Percentiles rank a stretch among this genome's conserved stretches.
Evolutionary conservation across 2,329 filamentous ascomycete species (phyloP).

Genomic region (Fusarium penzigii): DNA sequence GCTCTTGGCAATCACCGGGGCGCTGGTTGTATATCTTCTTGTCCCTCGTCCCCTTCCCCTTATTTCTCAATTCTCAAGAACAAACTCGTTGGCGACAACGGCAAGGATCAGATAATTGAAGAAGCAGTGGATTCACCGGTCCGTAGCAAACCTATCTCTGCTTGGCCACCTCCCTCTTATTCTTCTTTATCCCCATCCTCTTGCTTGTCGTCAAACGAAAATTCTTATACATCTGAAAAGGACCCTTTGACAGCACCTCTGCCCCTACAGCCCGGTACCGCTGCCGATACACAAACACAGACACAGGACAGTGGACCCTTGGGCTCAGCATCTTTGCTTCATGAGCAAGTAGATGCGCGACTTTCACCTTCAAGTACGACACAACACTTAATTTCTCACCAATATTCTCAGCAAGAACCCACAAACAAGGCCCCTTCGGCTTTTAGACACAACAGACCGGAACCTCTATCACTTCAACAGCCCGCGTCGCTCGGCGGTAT

Average conservation of each 20-base stretch:
- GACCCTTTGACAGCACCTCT: slow-evolving; percentile 15
- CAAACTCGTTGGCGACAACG: slow-evolving; percentile 13
- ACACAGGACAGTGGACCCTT: slow-evolving; percentile 27
- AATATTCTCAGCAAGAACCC: slow-evolving; percentile 42
- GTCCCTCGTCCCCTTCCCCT: slow-evolving; percentile 15
- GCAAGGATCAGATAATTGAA: slow-evolving; percentile 8
- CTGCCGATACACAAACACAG: slow-evolving; percentile 6
- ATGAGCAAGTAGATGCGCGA: background rate
- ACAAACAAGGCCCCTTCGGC: slow-evolving; percentile 78
- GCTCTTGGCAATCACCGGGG: slow-evolving; percentile 42
- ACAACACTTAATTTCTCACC: background rate
- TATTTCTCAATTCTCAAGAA: slow-evolving; percentile 18
- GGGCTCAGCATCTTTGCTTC: slow-evolving; percentile 14
- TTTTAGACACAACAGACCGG: slow-evolving; percentile 59
- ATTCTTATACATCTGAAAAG: slow-evolving; percentile 5
- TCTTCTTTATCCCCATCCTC: background rate
- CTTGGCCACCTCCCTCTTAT: slow-evolving; percentile 8
- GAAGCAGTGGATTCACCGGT: slow-evolving; percentile 4
- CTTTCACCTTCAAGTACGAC: too few relatives aligned
- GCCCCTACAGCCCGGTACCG: slow-evolving; percentile 10
- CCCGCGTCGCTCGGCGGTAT: slow-evolving; percentile 45
- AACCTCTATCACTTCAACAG: slow-evolving; percentile 57
- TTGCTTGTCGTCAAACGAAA: slow-evolving; percentile 9
- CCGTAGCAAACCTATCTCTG: background rate
- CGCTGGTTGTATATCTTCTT: slow-evolving; percentile 15